These are phyloP conservation scores for Lachnellula cervina DNA, from an alignment of 2,329 filamentous ascomycete genomes.

Conservation along the genomic window DNA sequence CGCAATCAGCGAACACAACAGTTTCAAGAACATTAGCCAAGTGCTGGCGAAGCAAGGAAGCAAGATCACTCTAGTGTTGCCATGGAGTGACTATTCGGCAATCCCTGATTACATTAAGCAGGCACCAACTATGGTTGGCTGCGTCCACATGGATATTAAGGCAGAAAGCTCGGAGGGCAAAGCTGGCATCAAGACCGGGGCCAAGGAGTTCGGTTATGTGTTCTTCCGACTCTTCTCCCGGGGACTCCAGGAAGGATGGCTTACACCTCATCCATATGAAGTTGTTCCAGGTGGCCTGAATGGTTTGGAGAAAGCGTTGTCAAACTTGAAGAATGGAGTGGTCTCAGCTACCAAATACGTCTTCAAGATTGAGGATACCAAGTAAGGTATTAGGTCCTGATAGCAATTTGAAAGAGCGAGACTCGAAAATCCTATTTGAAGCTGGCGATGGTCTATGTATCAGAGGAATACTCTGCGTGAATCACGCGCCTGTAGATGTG, in stretches of 20 bases:
- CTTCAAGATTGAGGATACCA: conserved; percentile 36
- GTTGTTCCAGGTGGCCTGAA: conserved; percentile 45
- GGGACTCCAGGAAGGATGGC: conserved; percentile 46
- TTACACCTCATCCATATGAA: conserved; percentile 46
- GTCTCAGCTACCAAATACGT: conserved; percentile 63
- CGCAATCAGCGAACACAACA: conserved; percentile 25
- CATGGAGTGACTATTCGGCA: conserved; percentile 37
- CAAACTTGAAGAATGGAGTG: conserved; percentile 53
- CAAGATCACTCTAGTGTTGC: conserved; percentile 39
- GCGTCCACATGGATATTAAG: conserved; percentile 15
- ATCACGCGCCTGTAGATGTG: too few relatives aligned
- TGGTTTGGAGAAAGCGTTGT: conserved; percentile 46
- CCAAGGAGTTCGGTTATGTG: conserved; percentile 24
- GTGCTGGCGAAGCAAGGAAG: conserved; percentile 25
- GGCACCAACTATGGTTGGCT: conserved; percentile 19
- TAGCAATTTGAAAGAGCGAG: too few relatives aligned
- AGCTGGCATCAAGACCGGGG: conserved; percentile 20
- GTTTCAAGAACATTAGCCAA: conserved; percentile 25
- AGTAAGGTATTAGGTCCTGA: conserved; percentile 3
- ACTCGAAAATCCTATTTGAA: too few relatives aligned
- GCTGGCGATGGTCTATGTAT: too few relatives aligned
- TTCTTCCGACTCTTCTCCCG: conserved; percentile 28
- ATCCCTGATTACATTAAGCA: conserved; percentile 24
- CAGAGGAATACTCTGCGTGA: too few relatives aligned
- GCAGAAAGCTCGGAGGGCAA: conserved; percentile 11